Percentiles rank a stretch among this genome's conserved stretches.
Evolutionary conservation across 345 rosid species (phyloP).

Genomic region (Salix viminalis): DNA sequence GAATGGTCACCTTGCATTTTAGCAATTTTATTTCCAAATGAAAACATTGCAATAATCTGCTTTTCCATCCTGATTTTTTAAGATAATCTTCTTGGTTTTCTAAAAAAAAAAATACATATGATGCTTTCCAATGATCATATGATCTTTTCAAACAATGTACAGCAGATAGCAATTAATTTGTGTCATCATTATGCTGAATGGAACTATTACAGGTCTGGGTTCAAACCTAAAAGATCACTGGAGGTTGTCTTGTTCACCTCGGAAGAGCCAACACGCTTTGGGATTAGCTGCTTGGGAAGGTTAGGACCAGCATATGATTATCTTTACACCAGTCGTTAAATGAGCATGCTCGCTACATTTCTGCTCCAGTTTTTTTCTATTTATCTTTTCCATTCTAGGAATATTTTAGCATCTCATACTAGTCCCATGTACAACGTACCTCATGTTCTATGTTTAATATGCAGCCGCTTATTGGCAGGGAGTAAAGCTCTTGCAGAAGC

Average conservation of each 20-base stretch:
- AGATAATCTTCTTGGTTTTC: not conserved
- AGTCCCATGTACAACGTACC: constrained; percentile 5
- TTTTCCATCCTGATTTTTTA: not conserved
- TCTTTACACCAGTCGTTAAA: not conserved
- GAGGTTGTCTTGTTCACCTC: constrained; percentile 87
- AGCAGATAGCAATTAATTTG: not conserved
- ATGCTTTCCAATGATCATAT: constrained; percentile 3
- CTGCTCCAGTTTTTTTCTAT: not conserved
- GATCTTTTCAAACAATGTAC: not conserved
- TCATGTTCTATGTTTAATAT: constrained; percentile 16
- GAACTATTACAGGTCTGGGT: constrained; percentile 55
- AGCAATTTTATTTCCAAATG: not conserved
- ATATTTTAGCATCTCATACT: not conserved
- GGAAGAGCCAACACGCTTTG: constrained; percentile 95
- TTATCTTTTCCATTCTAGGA: constrained; percentile 2
- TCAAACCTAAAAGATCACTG: constrained; percentile 77
- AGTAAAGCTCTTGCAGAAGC: constrained; percentile 51
- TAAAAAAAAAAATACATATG: not conserved
- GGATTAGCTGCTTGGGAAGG: constrained; percentile 98
- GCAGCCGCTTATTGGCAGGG: constrained; percentile 86
- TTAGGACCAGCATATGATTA: constrained; percentile 16
- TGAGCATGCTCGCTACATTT: not conserved
- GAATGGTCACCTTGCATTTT: not conserved
- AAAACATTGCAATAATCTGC: not conserved
- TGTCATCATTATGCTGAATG: constrained; percentile 12